Conservation (phyloP, 2,329 filamentous ascomycete species). For the Hypomyces rosellus region DNA sequence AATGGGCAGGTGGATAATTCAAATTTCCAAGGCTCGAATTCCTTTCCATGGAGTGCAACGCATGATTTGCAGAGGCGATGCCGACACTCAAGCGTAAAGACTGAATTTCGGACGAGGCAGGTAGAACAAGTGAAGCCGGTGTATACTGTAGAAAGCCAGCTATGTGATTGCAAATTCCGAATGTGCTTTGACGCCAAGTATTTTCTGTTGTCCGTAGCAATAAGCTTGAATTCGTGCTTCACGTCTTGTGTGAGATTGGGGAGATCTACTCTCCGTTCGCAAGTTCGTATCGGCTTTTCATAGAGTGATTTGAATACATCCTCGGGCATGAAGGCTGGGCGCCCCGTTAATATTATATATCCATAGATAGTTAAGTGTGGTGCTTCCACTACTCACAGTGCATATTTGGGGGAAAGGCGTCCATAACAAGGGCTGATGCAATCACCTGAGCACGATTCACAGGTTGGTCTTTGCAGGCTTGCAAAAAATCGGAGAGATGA, state of each 20-base stretch:
- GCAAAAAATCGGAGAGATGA: neutral
- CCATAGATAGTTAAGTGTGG: too few relatives aligned
- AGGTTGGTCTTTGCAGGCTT: neutral
- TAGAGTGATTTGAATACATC: conserved; percentile 3
- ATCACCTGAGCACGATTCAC: neutral
- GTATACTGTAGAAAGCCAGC: neutral
- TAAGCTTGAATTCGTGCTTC: neutral
- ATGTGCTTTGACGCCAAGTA: neutral
- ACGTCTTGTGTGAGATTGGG: neutral
- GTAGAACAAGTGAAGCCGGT: neutral
- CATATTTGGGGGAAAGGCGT: neutral
- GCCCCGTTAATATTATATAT: too few relatives aligned
- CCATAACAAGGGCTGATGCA: conserved; percentile 3
- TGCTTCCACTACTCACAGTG: neutral
- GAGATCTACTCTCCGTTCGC: neutral
- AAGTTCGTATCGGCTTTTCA: neutral
- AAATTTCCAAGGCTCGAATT: neutral
- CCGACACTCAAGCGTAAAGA: neutral
- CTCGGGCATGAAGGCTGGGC: neutral
- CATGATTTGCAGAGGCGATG: conserved; percentile 1
- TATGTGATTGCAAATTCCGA: neutral
- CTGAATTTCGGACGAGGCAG: neutral
- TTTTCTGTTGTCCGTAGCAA: neutral
- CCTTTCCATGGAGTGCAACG: neutral
- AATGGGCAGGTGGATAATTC: neutral